These are phyloP conservation scores for Daldinia eschscholtzii DNA, from an alignment of 2,329 filamentous ascomycete species.

Conservation along the genomic window DNA sequence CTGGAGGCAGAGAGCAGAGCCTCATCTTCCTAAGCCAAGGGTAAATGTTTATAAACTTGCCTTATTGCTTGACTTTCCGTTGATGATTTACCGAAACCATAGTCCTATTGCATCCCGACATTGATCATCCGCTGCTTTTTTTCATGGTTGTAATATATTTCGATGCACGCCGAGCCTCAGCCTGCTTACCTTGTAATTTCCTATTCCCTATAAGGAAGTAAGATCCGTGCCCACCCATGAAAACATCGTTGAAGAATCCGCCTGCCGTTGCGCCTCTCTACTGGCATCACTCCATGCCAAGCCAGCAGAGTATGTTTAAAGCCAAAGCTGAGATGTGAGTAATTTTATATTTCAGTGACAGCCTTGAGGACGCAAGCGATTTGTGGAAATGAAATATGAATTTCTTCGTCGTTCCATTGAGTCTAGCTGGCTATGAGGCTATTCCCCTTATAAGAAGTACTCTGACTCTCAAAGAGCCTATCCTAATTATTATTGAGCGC, in stretches of 20 bases:
- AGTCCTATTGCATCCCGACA: neutral
- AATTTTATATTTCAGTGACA: neutral
- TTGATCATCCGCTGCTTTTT: neutral
- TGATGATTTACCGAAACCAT: neutral
- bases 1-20: neutral
- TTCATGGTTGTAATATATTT: neutral
- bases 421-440: neutral
- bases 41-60: neutral
- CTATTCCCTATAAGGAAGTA: constrained; percentile 5
- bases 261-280: neutral
- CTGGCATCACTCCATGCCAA: neutral
- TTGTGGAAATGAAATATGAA: neutral
- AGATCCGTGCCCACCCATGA: constrained; percentile 3
- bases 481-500: neutral
- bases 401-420: neutral
- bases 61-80: neutral
- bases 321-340: neutral
- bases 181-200: neutral
- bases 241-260: neutral
- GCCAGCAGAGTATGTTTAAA: neutral
- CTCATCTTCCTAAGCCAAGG: neutral
- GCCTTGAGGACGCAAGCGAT: neutral
- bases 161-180: neutral
- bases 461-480: neutral
- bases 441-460: neutral